Percentiles rank a stretch among this genome's conserved stretches.
phyloP scores from a whole-genome alignment of 257 asterid species.

The Datura wrightii region DNA sequence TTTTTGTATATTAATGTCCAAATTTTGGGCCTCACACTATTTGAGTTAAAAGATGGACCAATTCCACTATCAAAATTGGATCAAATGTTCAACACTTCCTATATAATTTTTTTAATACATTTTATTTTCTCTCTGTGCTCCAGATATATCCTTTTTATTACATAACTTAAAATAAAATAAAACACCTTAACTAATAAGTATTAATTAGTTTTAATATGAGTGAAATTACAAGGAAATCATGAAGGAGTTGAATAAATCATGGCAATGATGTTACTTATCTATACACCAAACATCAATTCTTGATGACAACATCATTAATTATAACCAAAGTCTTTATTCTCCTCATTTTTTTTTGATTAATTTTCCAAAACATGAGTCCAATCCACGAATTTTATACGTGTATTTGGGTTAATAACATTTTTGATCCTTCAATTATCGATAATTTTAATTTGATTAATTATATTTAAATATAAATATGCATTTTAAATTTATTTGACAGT shows the following conservation, averaged over 20 bases:
- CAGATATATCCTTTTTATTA: neutral
- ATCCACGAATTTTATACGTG: slow-evolving; percentile 14
- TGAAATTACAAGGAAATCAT: slow-evolving; percentile 17
- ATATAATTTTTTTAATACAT: neutral
- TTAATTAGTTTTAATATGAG: neutral
- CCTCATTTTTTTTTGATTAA: neutral
- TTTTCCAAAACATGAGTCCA: slow-evolving; percentile 21
- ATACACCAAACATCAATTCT: slow-evolving; percentile 8
- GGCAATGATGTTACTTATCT: neutral
- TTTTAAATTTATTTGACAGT: no score
- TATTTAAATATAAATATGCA: no score
- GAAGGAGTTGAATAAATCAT: neutral
- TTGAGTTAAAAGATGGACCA: neutral
- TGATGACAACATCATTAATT: slow-evolving; percentile 10
- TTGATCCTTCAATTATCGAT: no score
- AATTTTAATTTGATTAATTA: no score
- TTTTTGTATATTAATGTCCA: neutral
- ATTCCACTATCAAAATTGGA: neutral
- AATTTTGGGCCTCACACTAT: neutral
- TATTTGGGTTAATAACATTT: neutral
- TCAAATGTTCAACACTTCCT: neutral
- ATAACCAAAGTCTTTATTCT: slow-evolving; percentile 23
- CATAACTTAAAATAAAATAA: slow-evolving; percentile 24
- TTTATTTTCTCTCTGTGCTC: neutral
- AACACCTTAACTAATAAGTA: neutral